Evolutionary conservation across 257 asterid genomes (phyloP).

Genomic region (Lycium ferocissimum): DNA sequence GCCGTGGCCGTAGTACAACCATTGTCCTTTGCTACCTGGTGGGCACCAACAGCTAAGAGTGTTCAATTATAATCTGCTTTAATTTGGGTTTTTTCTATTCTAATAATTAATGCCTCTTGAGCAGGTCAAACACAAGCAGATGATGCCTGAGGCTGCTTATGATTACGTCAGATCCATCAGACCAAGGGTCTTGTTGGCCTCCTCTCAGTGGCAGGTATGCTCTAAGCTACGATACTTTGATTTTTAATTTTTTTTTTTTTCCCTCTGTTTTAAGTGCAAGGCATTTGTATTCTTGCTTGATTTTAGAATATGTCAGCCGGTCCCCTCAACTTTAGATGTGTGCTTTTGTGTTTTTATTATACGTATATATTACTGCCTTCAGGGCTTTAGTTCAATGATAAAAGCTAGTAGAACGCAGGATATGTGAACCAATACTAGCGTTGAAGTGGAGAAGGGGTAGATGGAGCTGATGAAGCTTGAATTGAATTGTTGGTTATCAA

Average conservation of each 20-base stretch:
- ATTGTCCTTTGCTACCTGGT: slow-evolving; percentile 96
- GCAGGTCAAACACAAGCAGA: slow-evolving; percentile 81
- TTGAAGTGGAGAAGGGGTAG: neutral
- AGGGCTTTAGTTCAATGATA: neutral
- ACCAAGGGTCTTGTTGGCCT: slow-evolving; percentile 83
- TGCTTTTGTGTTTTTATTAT: neutral
- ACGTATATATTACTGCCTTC: neutral
- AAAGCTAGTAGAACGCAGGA: neutral
- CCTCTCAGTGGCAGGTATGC: slow-evolving; percentile 83
- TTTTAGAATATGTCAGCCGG: neutral
- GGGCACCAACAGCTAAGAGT: slow-evolving; percentile 24
- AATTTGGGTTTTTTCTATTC: slow-evolving; percentile 4
- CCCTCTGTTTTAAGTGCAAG: neutral
- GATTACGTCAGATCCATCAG: slow-evolving; percentile 78
- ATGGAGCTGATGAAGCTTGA: slow-evolving; percentile 3
- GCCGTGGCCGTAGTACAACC: slow-evolving; percentile 97
- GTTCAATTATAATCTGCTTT: neutral
- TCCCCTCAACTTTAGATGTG: neutral
- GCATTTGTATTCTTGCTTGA: neutral
- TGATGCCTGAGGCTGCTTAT: slow-evolving; percentile 78
- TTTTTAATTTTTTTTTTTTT: neutral
- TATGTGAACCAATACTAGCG: neutral
- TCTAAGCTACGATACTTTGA: slow-evolving; percentile 11
- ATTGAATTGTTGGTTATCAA: neutral
- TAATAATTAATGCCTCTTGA: slow-evolving; percentile 15